A percentile compares a stretch with the other conserved stretches of the same genome.
phyloP scores from a whole-genome alignment of 225 moss, liverwort and hornwort genomes.

The Rhytidiadelphus loreus region DNA sequence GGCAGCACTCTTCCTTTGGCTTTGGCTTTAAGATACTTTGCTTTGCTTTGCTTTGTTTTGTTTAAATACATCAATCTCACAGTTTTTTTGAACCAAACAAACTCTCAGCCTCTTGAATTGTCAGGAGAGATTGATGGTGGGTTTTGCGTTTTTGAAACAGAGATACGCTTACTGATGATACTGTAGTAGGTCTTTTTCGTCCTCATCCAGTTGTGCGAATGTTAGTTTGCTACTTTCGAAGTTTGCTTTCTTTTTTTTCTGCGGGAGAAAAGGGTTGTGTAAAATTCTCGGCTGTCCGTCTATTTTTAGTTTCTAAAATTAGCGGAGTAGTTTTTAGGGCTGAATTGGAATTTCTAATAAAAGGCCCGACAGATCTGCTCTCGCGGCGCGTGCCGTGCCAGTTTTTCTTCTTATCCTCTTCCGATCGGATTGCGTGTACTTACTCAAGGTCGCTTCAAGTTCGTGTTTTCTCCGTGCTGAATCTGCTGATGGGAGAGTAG shows the following conservation, averaged over 20 bases:
- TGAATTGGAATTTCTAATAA: background rate
- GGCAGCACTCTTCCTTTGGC: background rate
- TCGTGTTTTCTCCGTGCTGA: background rate
- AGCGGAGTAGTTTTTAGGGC: background rate
- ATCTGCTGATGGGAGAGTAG: background rate
- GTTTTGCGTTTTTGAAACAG: background rate
- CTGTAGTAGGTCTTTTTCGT: background rate
- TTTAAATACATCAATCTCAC: background rate
- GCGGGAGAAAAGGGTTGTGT: background rate
- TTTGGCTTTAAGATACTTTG: no score
- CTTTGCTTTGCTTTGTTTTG: background rate
- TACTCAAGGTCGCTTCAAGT: no score
- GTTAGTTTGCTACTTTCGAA: background rate
- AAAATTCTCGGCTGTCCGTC: no score
- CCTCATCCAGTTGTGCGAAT: background rate
- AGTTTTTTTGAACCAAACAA: background rate
- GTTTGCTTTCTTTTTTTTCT: no score
- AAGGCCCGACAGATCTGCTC: background rate
- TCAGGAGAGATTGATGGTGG: background rate
- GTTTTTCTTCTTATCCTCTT: slow-evolving; percentile 15
- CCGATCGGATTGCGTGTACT: background rate
- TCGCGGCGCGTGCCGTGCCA: background rate
- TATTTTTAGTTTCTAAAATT: background rate
- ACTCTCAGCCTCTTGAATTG: background rate
- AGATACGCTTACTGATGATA: no score